Percentiles rank a stretch among this genome's conserved stretches.
Evolutionary conservation across 176 grass and related monocot species (phyloP).

Genomic region (Hsuehochloa calcarea): DNA sequence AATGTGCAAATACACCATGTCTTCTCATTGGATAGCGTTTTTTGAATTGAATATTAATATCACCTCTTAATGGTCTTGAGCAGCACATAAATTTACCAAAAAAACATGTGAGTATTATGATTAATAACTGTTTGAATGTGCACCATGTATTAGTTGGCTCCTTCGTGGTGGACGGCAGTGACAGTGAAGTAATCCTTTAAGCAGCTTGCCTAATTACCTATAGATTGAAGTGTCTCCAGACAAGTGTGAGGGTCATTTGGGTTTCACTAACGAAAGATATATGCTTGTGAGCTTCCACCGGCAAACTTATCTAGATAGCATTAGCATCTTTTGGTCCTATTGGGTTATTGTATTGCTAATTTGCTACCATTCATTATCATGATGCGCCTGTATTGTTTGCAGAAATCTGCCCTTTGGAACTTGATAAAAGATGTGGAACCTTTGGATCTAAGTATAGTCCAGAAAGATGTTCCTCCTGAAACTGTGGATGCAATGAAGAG

Average conservation of each 20-base stretch:
- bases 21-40: neutral
- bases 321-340: neutral
- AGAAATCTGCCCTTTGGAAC: constrained; percentile 80
- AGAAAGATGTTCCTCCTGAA: constrained; percentile 81
- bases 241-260: constrained; percentile 1
- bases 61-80: neutral
- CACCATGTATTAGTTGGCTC: neutral
- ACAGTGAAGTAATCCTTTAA: neutral
- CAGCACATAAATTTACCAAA: neutral
- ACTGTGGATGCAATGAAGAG: constrained; percentile 92
- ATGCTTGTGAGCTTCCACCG: neutral
- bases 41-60: neutral
- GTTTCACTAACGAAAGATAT: constrained; percentile 4
- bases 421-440: constrained; percentile 94
- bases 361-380: neutral
- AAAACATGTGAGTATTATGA: neutral
- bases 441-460: constrained; percentile 71
- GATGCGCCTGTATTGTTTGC: constrained; percentile 14
- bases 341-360: neutral
- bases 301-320: constrained; percentile 18
- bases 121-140: neutral
- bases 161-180: neutral
- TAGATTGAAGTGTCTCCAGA: neutral
- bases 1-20: neutral
- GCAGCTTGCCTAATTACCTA: neutral